Evolutionary conservation across 2,329 filamentous ascomycete genomes (phyloP), one percentile per base, ranked within the genome.

Genomic region (Magnaporthiopsis poae): DNA sequence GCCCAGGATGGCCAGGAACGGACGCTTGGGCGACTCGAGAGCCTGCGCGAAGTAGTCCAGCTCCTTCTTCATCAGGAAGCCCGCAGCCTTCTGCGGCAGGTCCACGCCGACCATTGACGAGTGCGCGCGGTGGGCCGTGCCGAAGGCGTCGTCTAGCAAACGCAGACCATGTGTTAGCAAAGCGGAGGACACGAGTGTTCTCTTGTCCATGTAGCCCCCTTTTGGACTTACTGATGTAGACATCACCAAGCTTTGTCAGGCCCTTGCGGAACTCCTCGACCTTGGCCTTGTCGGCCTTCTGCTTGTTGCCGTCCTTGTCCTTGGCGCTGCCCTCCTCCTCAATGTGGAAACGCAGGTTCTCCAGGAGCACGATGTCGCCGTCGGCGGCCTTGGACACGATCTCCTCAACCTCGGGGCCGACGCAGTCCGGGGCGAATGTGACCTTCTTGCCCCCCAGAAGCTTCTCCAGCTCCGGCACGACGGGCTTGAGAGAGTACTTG

Each of bases 41-140:
- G 92, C 95, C 84, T 97, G 87, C 71, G 95, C 95, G 77, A 99
- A 99, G 88, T 99, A 99, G 77, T 99, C 95, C 70, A 99, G 90
- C 82, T 99, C 95, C 86, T 98, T 99, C 90, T 99, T 99, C 85
- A 99, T 92, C 75, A 99, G 88, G 88, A 97, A 99, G 70, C 95
- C 95, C 67, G 94, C 91, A 12, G 95, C 95, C 85, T 96, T 97
- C 80, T 98, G 92, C 72, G 94, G 93, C 63, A 99, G 89, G 72
- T 97, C 88, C 70, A 97, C 86, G 75, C 95, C 95, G 74, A 99
- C 95, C 95, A 99, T 99, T 79, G 94, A 98, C 80, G 92, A 97
- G 87, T 99, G 95, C 63, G 91, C 95, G 78, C 95, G 92, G 85
- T 99, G 95, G 69, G 95, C 95, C 69, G 95, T 99, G 79, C 95